Evolutionary conservation across 2,329 filamentous ascomycete genomes (phyloP), one percentile per base, ranked within the genome.

Genomic region (Xylariales sp.): DNA sequence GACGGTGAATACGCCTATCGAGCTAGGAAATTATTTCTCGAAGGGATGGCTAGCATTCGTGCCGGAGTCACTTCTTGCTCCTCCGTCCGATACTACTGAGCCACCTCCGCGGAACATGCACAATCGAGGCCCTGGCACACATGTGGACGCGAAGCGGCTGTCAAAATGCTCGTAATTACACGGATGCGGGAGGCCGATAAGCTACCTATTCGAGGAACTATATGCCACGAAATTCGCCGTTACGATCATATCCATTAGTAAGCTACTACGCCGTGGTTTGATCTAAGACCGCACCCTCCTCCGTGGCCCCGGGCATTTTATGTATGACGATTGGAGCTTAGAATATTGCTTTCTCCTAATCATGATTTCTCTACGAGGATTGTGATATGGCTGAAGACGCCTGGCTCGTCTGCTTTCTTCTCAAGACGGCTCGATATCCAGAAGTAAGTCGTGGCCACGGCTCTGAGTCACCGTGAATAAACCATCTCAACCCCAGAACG

Each of bases 1-100:
- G 80, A 73, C 73, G 75, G 65, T 81, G 72, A 76, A 69, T 67
- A 39, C 49, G 43, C 36, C 32, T 57, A 28, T 43, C 30, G 28
- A 49, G 14, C n/a, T 59, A n/a, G 48, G 28, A 57, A 4, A 14
- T 28, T 45, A 14, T 46, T 46, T 32, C 16, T n/a, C 10, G 43
- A 61, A 41, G 7, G 30, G 12, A n/a, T 9, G 32, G 6, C n/a
- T 9, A 49, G 14, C 12, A n/a, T 41, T 9, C 28, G 45, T n/a
- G 30, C 5, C 14, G 8, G 34, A 23, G 30, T 55, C 18, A n/a
- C n/a, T 2, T 56, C 12, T n/a, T 62, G n/a, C 52, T 16, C 45
- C 36, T n/a, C 30, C 18, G 16, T 36, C 41, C 30, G 39, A 5
- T 41, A 30, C 12, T 23, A 28, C 36, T 9, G n/a, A 8, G 36